Evolutionary conservation across 176 grass and related monocot genomes (phyloP).

Genomic region (Rhipidocladum racemiflorum): DNA sequence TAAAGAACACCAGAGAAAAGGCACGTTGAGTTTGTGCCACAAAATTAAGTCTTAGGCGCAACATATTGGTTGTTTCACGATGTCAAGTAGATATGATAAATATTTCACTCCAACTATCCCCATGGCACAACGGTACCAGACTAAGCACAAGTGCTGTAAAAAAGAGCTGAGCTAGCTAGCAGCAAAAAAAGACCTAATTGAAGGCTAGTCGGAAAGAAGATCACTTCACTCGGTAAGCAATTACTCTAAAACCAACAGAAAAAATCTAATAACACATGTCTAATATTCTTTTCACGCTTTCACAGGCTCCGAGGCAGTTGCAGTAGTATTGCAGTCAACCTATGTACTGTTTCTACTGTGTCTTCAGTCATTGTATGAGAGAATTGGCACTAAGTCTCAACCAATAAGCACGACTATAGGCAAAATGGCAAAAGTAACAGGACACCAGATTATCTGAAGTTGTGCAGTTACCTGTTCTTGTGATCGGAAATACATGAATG

Average conservation of each 20-base stretch:
- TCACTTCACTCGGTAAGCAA: background rate
- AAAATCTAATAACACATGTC: background rate
- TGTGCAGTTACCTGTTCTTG: conserved; percentile 76
- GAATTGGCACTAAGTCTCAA: background rate
- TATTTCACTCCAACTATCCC: background rate
- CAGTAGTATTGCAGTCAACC: background rate
- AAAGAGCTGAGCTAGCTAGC: too few relatives aligned
- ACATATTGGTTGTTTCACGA: background rate
- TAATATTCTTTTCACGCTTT: background rate
- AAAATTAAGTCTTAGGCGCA: too few relatives aligned
- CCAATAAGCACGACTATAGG: background rate
- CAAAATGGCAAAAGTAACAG: too few relatives aligned
- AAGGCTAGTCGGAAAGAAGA: background rate
- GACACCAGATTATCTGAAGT: background rate
- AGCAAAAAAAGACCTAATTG: background rate
- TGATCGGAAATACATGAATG: conserved; percentile 96
- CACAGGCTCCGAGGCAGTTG: background rate
- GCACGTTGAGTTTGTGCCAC: too few relatives aligned
- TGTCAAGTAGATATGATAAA: background rate
- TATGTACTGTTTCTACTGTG: conserved; percentile 3
- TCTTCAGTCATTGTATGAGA: background rate
- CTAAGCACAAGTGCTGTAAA: too few relatives aligned
- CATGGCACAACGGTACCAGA: background rate
- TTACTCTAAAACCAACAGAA: background rate
- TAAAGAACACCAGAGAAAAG: too few relatives aligned